phyloP scores from a whole-genome alignment of 441 rosid genomes.

The Codiaeum variegatum region DNA sequence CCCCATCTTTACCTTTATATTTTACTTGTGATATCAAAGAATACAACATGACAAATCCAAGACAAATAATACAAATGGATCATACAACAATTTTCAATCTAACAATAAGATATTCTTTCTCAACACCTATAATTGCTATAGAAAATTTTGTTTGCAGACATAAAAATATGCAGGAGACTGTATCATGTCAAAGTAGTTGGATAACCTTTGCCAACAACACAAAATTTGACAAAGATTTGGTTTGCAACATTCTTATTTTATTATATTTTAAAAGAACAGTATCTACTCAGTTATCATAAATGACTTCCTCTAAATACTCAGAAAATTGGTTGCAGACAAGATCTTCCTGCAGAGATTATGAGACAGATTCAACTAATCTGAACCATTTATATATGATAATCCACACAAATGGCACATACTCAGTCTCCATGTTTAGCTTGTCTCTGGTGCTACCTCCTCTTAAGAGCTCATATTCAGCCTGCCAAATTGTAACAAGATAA shows the following conservation, averaged over 20 bases:
- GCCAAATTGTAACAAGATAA: slow-evolving; percentile 25
- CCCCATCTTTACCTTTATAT: neutral
- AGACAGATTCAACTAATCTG: neutral
- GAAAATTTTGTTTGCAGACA: neutral
- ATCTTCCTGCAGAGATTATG: neutral
- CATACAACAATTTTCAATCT: neutral
- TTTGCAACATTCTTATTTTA: neutral
- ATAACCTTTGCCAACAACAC: neutral
- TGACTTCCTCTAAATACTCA: neutral
- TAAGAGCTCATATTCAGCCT: slow-evolving; percentile 78
- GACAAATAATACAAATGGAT: neutral
- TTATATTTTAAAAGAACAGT: neutral
- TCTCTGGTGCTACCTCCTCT: slow-evolving; percentile 59
- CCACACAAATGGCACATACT: slow-evolving; percentile 47
- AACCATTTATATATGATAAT: slow-evolving; percentile 19
- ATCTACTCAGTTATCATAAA: neutral
- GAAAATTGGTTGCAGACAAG: neutral
- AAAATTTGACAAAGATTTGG: neutral
- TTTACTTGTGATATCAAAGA: neutral
- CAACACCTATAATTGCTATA: neutral
- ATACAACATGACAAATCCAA: neutral
- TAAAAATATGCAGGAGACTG: neutral
- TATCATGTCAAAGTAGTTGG: too few species aligned
- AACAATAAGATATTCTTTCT: neutral
- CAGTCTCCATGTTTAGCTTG: slow-evolving; percentile 70